phyloP scores from a whole-genome alignment of 139 green algal genomes.

The Microglena sp. region DNA sequence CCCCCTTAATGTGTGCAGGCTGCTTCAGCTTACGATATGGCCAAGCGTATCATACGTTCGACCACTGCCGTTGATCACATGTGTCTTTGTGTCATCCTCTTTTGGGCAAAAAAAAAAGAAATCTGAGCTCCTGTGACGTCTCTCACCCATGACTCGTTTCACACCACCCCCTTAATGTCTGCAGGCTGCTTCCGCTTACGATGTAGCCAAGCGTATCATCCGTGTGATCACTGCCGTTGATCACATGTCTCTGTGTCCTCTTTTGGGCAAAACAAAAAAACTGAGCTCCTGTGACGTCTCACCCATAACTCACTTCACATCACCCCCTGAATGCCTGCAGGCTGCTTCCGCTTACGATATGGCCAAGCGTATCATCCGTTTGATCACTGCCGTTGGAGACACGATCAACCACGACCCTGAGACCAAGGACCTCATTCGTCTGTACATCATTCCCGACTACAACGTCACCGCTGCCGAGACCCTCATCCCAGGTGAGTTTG shows the following conservation, averaged over 20 bases:
- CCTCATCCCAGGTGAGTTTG: too few relatives aligned
- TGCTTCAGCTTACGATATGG: conserved; percentile 92
- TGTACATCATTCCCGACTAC: conserved; percentile 97
- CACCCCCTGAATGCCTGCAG: too few relatives aligned
- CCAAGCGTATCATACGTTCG: conserved; percentile 98
- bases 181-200: conserved; percentile 91
- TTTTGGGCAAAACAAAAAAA: too few relatives aligned
- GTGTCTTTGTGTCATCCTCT: too few relatives aligned
- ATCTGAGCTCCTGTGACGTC: too few relatives aligned
- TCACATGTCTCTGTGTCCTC: too few relatives aligned
- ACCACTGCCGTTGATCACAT: conserved; percentile 81
- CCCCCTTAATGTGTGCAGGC: too few relatives aligned
- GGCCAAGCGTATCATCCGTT: conserved; percentile 97
- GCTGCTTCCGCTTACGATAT: conserved; percentile 93
- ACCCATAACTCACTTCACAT: too few relatives aligned
- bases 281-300: too few relatives aligned
- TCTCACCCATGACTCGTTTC: too few relatives aligned
- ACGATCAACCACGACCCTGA: conserved; percentile 84
- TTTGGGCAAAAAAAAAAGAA: too few relatives aligned
- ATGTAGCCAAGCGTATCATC: conserved; percentile 98
- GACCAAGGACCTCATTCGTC: conserved; percentile 42
- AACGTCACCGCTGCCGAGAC: conserved; percentile 94
- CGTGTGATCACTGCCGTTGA: conserved; percentile 89
- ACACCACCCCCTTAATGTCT: too few relatives aligned
- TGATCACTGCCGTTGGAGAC: conserved; percentile 84